Evolutionary conservation across 1,284 basidiomycete species (phyloP), one percentile per base, ranked within the genome.

Genomic region (Leccinum ponderosum): DNA sequence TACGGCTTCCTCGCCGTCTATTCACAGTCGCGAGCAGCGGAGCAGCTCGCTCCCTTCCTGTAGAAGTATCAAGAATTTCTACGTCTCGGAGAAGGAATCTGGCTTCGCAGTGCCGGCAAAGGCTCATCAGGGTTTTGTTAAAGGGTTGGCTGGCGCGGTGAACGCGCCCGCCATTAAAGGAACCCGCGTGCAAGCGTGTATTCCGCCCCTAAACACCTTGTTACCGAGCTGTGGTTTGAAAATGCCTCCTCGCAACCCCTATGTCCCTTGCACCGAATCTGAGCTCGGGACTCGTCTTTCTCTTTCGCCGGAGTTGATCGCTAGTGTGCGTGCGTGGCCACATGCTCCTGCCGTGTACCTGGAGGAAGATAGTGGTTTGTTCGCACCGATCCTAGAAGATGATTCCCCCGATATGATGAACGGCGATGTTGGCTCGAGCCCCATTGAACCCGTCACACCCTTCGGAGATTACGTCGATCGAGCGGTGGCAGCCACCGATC

Each of bases 121-220:
- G 47, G 52, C 14, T 56, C 69, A 70, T 67, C 81, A 78, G 84
- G 80, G 77, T 89, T 90, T 89, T 89, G 71, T 74, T 65, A 75
- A 76, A 77, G 89, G 89, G 90, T 90, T 91, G 85, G 80, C 82
- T 74, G 81, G 71, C 75, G 82, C 84, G 83, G 80, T 72, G 68
- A 80, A 89, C 89, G 87, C 85, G 79, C 73, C 81, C 73, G 86
- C 84, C 79, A 90, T 89, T 90, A 90, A 91, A 90, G 89, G 89
- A 85, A 72, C 81, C 77, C 86, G 78, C 85, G 87, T 86, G 83
- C 81, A 90, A 83, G 86, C 87, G 84, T 87, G 86, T 81, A 82
- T 87, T 87, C 87, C 88, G 87, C 89, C 89, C 89, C 76, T 81
- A 76, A 78, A 76, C 64, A 75, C 75, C 61, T 68, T 77, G 61